Evolutionary conservation across 805 yeast species (phyloP).

Genomic region (Saccharomycopsis babjevae): DNA sequence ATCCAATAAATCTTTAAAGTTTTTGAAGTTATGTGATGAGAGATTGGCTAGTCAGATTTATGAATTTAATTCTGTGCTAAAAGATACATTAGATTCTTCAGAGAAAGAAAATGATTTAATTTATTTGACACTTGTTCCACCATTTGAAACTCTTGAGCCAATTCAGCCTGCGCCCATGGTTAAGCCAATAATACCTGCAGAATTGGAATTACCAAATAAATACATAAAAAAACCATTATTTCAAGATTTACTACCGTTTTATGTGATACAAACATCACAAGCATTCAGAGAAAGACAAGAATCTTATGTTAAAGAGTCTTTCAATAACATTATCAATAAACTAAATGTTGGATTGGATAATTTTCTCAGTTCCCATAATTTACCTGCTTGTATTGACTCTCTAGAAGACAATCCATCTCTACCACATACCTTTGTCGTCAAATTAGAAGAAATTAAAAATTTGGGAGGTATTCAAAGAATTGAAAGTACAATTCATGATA

Average conservation of each 20-base stretch:
- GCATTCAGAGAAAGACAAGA: conserved; percentile 61
- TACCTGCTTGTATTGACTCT: conserved; percentile 56
- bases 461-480: conserved; percentile 43
- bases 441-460: conserved; percentile 42
- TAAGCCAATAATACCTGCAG: conserved; percentile 32
- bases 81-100: conserved; percentile 38
- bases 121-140: conserved; percentile 58
- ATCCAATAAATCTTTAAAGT: conserved; percentile 29
- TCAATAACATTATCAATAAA: conserved; percentile 38
- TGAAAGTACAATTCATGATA: conserved; percentile 34
- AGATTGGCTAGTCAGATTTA: conserved; percentile 36
- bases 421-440: conserved; percentile 48
- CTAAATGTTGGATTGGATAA: conserved; percentile 35
- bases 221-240: conserved; percentile 31
- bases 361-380: conserved; percentile 37
- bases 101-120: conserved; percentile 77
- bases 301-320: conserved; percentile 35
- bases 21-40: conserved; percentile 26
- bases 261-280: conserved; percentile 53
- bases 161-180: conserved; percentile 48
- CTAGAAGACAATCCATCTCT: conserved; percentile 43
- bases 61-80: conserved; percentile 38
- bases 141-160: conserved; percentile 28
- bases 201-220: conserved; percentile 26
- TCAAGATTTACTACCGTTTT: conserved; percentile 53